Base-by-base conservation (phyloP, 176 grass and related monocot species). In the Ensete ventricosum region DNA sequence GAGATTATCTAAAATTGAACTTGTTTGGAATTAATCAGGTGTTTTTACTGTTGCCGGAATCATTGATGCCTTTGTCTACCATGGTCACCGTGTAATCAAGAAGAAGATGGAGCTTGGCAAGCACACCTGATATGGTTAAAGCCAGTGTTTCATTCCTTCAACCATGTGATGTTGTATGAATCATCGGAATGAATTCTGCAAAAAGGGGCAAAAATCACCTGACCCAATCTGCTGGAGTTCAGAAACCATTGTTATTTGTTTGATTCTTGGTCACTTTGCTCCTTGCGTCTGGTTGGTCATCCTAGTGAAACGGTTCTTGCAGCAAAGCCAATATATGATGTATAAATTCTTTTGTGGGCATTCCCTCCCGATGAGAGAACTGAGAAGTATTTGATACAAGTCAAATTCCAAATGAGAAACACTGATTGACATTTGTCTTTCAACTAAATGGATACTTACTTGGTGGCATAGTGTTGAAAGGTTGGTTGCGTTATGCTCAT, bases 81-180 rank as follows among this genome's bases (percentile, higher is more conserved):
- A 97, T 69, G 93, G 93, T 48, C 93, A 92, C 59, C 90, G 88
- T 1, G 93, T 90, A 4, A 93, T 97, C 67, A 97, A 93, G 85
- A 97, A 97, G 43, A 97, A 97, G 82, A 93, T 97, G 90, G 88
- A 93, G 82, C 76, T 97, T 1, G 93, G 93, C 50, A 97, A 97
- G 80, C 79, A 83, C 34, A 80, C 80, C 21, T 96, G 65, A 65
- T 81, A 8, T 72, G 16, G 25, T 72, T 21, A n/a, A 23, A 72
- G 20, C 50, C 48, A 9, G 13, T 4, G 10, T 70, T 50, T 27
- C 19, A 50, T 65, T 26, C 26, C 63, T 24, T 26, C 14, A 1
- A 21, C 67, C 43, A 65, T 65, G 34, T 22, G 63, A 65, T 65
- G 34, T 43, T 11, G 63, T 65, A 65, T 65, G 11, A 20, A 1